Evolutionary conservation across 2,329 filamentous ascomycete species (phyloP), one percentile per base, ranked within the genome.

Genomic region (Botrytis fragariae): DNA sequence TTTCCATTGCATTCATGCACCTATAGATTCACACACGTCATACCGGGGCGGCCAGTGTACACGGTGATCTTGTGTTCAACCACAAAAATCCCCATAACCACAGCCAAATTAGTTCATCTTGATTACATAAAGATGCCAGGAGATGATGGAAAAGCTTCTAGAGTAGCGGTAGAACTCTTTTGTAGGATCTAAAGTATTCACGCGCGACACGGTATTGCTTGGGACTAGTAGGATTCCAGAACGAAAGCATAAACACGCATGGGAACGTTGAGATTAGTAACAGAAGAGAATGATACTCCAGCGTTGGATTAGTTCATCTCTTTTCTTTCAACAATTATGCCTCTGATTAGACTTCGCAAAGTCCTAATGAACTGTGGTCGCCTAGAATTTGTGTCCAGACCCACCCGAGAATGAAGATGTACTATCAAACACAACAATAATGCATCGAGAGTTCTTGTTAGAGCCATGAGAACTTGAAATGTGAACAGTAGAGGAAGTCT

Each of bases 1-100:
- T 42, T 39, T 65, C 64, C 64, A 68, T 29, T 44, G 45, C 35
- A 65, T 65, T 72, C 60, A 72, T 72, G 69, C 60, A 71, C 35
- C 22, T 6, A 37, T 62, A 60, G n/a, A 45, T 45, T 25, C 45
- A 22, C 37, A 67, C 25, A 32, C 69, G 69, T 72, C 69, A 72
- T 67, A 65, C 60, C 54, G 60, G 69, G 61, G 42, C 69, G 45
- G 42, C 69, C 69, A 54, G 32, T 37, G 63, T 67, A 67, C 42
- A 37, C 3, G 25, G 39, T 63, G 61, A 35, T 39, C 9, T 67
- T 37, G 48, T 37, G 37, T 1, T 9, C 37, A 67, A n/a, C 14
- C 44, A 32, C 45, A 39, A 54, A 5, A 54, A 54, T 54, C 35
- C 64, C 64, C 64, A 68, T 68, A 68, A 54, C 32, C 69, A 45